Base-by-base conservation (phyloP, 495 filamentous ascomycete genomes). In the Pseudevernia furfuracea region DNA sequence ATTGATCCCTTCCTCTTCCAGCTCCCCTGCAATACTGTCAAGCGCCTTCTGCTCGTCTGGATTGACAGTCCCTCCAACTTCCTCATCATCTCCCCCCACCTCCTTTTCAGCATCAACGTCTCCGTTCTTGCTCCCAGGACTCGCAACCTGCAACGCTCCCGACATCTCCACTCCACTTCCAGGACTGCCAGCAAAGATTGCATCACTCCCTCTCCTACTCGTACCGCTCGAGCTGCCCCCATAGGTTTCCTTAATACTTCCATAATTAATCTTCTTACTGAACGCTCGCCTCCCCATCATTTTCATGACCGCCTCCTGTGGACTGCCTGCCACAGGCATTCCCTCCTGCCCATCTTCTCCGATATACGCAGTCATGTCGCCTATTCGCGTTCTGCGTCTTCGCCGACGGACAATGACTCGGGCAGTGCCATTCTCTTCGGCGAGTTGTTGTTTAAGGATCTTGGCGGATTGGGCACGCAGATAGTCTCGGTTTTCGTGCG, bases 401-500 rank as follows among this genome's bases (percentile, higher is more conserved):
- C 77, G 79, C 23, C 81, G 77, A 30, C 62, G 68, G 15, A 61
- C 32, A 30, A 66, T 63, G 36, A 59, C 58, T 15, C 63, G 52
- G 37, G 61, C 67, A 11, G 70, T 71, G 53, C 70, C 67, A 61
- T 71, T 77, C 61, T 81, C 81, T 38, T 80, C 80, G 7, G 82
- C 79, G 62, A 91, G 74, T 61, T 86, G 84, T 61, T 84, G 79
- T 39, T 87, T 82, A 43, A 91, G 83, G 6, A 82, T 78, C 74
- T 91, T 93, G 57, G 86, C 83, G 72, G 96, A 90, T 73, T 92
- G 84, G 30, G 84, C 81, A 8, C 92, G 88, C 44, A 98, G 79
- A 76, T 89, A 98, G 60, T 93, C 89, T 70, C 90, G 88, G 74
- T 97, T 97, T 68, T 90, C 85, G 65, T 92, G 89, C n/a, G 91